Evolutionary conservation across 352 stramenopile species (phyloP).

Genomic region (Globisporangium yorkense): DNA sequence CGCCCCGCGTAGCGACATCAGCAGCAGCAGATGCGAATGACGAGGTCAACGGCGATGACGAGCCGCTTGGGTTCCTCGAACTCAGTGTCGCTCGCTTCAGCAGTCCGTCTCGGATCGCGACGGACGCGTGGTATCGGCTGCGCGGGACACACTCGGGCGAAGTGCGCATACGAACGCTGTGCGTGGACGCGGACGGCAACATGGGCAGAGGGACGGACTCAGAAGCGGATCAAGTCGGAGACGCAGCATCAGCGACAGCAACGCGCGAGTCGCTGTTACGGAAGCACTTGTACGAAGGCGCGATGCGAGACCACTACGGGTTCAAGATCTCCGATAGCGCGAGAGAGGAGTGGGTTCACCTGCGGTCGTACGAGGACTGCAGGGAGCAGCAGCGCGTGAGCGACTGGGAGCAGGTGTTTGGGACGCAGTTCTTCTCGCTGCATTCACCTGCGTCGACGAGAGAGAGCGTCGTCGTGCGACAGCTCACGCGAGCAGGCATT

Average conservation of each 20-base stretch:
- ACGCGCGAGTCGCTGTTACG: conserved; percentile 32
- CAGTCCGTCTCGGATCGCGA: conserved; percentile 27
- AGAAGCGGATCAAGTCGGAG: conserved; percentile 5
- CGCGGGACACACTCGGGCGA: conserved; percentile 44
- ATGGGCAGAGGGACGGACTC: conserved; percentile 6
- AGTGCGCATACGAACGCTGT: conserved; percentile 59
- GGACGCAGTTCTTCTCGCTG: conserved; percentile 28
- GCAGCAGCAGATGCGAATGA: not conserved
- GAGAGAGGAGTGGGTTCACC: conserved; percentile 43
- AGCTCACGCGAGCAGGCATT: conserved; percentile 44
- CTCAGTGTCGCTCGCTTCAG: conserved; percentile 36
- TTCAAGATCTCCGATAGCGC: conserved; percentile 47
- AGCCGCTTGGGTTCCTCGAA: conserved; percentile 47
- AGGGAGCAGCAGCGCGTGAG: conserved; percentile 59
- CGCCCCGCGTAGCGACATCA: not conserved
- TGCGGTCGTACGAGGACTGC: conserved; percentile 70
- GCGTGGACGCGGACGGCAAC: conserved; percentile 14
- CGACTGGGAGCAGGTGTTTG: conserved; percentile 55
- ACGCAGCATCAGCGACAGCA: not conserved
- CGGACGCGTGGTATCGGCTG: conserved; percentile 57
- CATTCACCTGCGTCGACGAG: conserved; percentile 6
- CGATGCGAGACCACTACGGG: conserved; percentile 54
- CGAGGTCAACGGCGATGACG: conserved; percentile 21
- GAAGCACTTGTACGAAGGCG: conserved; percentile 23
- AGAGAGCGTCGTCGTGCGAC: conserved; percentile 21